Conservation (phyloP, 179 eudicot species). For the Beta lomatogona region DNA sequence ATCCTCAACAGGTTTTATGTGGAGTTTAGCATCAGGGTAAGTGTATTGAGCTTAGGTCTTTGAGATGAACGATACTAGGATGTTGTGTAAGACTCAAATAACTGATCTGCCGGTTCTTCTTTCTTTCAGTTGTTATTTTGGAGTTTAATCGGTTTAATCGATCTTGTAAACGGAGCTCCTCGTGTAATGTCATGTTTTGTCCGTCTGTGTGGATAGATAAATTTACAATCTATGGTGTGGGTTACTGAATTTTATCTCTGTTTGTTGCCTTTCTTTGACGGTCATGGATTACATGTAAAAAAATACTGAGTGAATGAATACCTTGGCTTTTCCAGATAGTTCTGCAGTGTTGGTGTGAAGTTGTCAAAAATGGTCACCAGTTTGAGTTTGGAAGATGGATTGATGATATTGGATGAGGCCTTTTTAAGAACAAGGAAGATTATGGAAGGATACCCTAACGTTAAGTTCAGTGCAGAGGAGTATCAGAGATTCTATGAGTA, state of each 20-base stretch:
- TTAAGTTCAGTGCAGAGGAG: constrained; percentile 39
- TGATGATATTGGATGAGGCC: constrained; percentile 40
- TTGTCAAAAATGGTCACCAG: constrained; percentile 21
- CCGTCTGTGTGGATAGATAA: background rate
- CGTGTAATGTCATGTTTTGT: background rate
- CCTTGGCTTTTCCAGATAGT: constrained; percentile 17
- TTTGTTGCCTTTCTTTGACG: background rate
- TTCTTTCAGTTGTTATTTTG: background rate
- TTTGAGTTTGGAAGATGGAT: constrained; percentile 28
- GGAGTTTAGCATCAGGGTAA: no score
- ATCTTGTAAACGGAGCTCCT: background rate
- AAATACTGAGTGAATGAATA: background rate
- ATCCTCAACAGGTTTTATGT: background rate
- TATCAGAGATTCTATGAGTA: constrained; percentile 43
- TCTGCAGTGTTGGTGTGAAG: background rate
- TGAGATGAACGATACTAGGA: background rate
- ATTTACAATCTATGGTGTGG: background rate
- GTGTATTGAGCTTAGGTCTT: background rate
- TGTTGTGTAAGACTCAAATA: background rate
- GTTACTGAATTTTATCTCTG: background rate
- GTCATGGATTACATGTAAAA: background rate
- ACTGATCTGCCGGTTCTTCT: background rate
- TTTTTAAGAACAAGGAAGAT: constrained; percentile 39
- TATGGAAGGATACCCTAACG: constrained; percentile 36
- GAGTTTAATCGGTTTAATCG: no score